A percentile compares a stretch with the other conserved stretches of the same genome.
Evolutionary conservation across 1,139 yeast species (phyloP).

Genomic region (Hanseniaspora sp.): DNA sequence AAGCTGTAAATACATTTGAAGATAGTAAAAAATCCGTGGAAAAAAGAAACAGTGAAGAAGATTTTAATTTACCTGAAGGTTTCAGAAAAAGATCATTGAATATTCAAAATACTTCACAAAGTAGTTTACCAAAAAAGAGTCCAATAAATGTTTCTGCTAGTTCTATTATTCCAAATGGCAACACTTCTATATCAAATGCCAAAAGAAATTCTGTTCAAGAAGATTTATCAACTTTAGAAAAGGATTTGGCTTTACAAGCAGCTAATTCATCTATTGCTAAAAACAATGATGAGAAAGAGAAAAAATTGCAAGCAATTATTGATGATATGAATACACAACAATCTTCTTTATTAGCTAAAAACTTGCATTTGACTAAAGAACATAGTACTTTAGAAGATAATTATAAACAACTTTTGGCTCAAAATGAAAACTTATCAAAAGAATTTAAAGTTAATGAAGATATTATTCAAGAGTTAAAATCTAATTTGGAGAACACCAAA

Average conservation of each 20-base stretch:
- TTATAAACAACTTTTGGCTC: not conserved
- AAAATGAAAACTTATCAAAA: not conserved
- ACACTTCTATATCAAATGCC: too few species aligned
- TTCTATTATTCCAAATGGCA: not conserved
- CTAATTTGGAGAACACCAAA: not conserved
- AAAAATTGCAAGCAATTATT: not conserved
- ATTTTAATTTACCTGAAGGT: not conserved
- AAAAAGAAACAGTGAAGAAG: not conserved
- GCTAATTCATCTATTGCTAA: not conserved
- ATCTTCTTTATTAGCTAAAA: not conserved
- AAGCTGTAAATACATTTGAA: not conserved
- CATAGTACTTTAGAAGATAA: not conserved
- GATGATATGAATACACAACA: conserved; percentile 2
- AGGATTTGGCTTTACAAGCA: conserved; percentile 6
- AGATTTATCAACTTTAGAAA: not conserved
- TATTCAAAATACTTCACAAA: not conserved
- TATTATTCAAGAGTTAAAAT: not conserved
- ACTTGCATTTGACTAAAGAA: not conserved
- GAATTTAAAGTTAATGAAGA: conserved; percentile 6
- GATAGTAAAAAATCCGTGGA: not conserved
- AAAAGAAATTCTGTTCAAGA: not conserved
- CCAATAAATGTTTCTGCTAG: not conserved
- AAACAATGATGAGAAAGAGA: conserved; percentile 2
- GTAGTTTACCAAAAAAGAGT: not conserved
- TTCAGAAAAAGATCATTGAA: not conserved